Conservation (phyloP, 352 stramenopile genomes). For the Phytophthora pisi region DNA sequence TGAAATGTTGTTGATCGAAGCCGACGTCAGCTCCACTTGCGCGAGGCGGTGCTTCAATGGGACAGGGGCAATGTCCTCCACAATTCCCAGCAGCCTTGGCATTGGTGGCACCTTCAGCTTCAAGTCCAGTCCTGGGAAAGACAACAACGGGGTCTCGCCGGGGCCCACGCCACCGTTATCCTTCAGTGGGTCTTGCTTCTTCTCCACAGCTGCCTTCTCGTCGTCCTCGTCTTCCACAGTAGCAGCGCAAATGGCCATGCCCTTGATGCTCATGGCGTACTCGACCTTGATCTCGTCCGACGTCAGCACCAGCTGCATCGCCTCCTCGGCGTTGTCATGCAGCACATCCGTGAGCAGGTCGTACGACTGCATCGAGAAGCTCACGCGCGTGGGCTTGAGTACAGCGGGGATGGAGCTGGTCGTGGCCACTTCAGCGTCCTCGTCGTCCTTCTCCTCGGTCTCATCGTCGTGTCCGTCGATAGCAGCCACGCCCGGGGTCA, state of each 20-base stretch:
- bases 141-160: slow-evolving; percentile 41
- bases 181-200: slow-evolving; percentile 33
- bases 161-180: slow-evolving; percentile 28
- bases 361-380: slow-evolving; percentile 37
- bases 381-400: slow-evolving; percentile 44
- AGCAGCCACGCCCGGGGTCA: slow-evolving; percentile 27
- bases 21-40: slow-evolving; percentile 47
- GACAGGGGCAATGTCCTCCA: slow-evolving; percentile 61
- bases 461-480: slow-evolving; percentile 39
- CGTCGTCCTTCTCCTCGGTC: slow-evolving; percentile 27
- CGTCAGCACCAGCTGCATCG: slow-evolving; percentile 53
- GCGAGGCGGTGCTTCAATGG: slow-evolving; percentile 47
- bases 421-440: slow-evolving; percentile 25
- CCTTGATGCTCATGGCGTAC: slow-evolving; percentile 53
- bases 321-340: slow-evolving; percentile 50
- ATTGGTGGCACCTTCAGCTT: slow-evolving; percentile 64
- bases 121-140: slow-evolving; percentile 46
- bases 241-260: slow-evolving; percentile 48
- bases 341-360: slow-evolving; percentile 53
- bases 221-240: slow-evolving; percentile 33
- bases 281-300: slow-evolving; percentile 60
- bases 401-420: slow-evolving; percentile 31
- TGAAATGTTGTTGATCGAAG: slow-evolving; percentile 46
- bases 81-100: slow-evolving; percentile 55
- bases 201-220: slow-evolving; percentile 20